Percentiles rank a stretch among this genome's conserved stretches.
Evolutionary conservation across 139 green algal genomes (phyloP).

Genomic region (Chlamydomonas applanata): DNA sequence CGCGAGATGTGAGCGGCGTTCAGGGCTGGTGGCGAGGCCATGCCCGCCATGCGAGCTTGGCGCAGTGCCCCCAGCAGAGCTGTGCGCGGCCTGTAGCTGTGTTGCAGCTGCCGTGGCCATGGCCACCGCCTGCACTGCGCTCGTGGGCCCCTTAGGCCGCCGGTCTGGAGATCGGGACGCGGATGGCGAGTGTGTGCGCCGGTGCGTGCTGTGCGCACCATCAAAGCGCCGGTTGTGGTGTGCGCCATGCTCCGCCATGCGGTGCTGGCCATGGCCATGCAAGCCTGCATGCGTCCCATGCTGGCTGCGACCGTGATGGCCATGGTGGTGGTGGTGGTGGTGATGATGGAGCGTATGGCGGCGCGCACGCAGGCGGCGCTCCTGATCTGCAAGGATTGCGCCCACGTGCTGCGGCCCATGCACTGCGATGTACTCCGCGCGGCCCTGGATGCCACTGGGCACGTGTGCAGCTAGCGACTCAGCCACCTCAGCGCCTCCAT

Average conservation of each 20-base stretch:
- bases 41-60: no score
- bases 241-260: neutral
- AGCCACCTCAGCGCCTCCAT: slow-evolving; percentile 7
- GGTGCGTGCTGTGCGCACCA: neutral
- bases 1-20: no score
- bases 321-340: neutral
- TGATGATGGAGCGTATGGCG: neutral
- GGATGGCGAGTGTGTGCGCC: neutral
- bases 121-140: no score
- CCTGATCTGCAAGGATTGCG: neutral
- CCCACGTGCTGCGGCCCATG: slow-evolving; percentile 10
- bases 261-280: neutral
- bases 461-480: slow-evolving; percentile 6
- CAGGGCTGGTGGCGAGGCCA: no score
- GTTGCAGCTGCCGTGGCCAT: no score
- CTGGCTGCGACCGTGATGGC: neutral
- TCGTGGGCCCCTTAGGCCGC: no score
- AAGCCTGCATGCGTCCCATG: neutral
- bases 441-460: neutral
- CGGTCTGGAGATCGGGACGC: no score
- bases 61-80: no score
- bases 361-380: neutral
- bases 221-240: neutral
- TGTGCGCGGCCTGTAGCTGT: no score
- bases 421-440: neutral